These are phyloP conservation scores for Kwoniella newhampshirensis DNA, from an alignment of 768 basidiomycete genomes.

Conservation along the genomic window DNA sequence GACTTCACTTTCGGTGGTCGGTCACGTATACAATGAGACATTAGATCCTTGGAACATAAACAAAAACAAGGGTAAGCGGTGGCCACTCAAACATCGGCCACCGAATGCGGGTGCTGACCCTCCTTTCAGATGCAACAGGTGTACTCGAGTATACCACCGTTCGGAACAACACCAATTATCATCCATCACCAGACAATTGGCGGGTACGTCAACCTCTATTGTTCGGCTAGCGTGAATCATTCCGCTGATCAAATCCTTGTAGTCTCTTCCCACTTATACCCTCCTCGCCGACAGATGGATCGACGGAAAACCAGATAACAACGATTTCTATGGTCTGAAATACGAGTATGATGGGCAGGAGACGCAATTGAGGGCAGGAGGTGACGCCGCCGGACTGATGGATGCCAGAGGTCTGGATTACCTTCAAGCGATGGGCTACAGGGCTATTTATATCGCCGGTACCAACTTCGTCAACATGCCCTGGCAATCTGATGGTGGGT, in stretches of 20 bases:
- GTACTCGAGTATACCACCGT: slow-evolving; percentile 66
- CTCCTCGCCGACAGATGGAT: slow-evolving; percentile 84
- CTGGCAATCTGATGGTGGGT: slow-evolving; percentile 94
- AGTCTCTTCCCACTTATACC: slow-evolving; percentile 51
- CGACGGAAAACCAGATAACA: slow-evolving; percentile 86
- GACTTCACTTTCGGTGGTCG: background rate
- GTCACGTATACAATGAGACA: slow-evolving; percentile 46
- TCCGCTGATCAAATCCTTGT: background rate
- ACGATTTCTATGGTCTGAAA: slow-evolving; percentile 78
- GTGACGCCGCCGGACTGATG: slow-evolving; percentile 77
- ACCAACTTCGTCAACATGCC: slow-evolving; percentile 92
- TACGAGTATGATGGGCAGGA: slow-evolving; percentile 84
- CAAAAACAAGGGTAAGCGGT: slow-evolving; percentile 50
- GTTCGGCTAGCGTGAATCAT: too few relatives aligned
- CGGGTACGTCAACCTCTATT: slow-evolving; percentile 54
- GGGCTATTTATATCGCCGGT: slow-evolving; percentile 83
- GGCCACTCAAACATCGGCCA: background rate
- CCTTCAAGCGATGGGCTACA: slow-evolving; percentile 81
- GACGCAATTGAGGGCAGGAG: slow-evolving; percentile 84
- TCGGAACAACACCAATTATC: slow-evolving; percentile 68
- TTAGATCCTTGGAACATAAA: slow-evolving; percentile 53
- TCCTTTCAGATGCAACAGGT: slow-evolving; percentile 5
- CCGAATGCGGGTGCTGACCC: background rate
- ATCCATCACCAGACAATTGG: slow-evolving; percentile 81
- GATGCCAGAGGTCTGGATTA: slow-evolving; percentile 70